phyloP scores from a whole-genome alignment of 306 rosid genomes.

The Senna siamea region DNA sequence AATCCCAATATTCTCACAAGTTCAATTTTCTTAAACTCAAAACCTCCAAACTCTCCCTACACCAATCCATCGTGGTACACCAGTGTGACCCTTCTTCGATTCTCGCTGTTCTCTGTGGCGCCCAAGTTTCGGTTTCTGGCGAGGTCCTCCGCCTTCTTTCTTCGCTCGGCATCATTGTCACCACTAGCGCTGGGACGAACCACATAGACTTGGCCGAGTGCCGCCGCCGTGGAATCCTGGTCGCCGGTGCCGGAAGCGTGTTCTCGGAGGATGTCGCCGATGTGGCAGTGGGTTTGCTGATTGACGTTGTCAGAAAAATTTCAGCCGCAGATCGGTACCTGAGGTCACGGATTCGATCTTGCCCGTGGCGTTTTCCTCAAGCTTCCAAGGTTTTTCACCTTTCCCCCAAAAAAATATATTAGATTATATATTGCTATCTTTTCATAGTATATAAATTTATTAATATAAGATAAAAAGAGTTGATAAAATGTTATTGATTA shows the following conservation, averaged over 20 bases:
- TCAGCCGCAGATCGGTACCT: slow-evolving; percentile 42
- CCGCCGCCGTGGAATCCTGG: slow-evolving; percentile 29
- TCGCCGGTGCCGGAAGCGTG: slow-evolving; percentile 44
- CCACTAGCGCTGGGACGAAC: slow-evolving; percentile 43
- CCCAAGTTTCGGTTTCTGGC: neutral
- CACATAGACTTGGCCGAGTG: slow-evolving; percentile 54
- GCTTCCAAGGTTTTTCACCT: slow-evolving; percentile 44
- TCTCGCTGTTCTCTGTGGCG: slow-evolving; percentile 20
- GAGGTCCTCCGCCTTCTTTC: slow-evolving; percentile 39
- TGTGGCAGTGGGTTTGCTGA: slow-evolving; percentile 52
- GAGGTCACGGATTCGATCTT: slow-evolving; percentile 27
- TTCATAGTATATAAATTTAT: too few species aligned
- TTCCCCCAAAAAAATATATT: too few species aligned
- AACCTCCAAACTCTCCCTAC: slow-evolving; percentile 17
- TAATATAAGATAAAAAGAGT: too few species aligned
- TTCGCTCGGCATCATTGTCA: slow-evolving; percentile 42
- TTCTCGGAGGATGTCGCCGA: slow-evolving; percentile 62
- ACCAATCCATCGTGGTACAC: slow-evolving; percentile 22
- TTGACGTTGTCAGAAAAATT: slow-evolving; percentile 52
- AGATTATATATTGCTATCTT: too few species aligned
- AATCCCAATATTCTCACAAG: slow-evolving; percentile 1
- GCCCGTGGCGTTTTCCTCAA: slow-evolving; percentile 38
- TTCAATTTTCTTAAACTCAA: slow-evolving; percentile 26
- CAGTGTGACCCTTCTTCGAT: slow-evolving; percentile 20
- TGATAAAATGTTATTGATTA: too few species aligned